Evolutionary conservation across 2,329 filamentous ascomycete genomes (phyloP).

Genomic region (Trichoderma semiorbis): DNA sequence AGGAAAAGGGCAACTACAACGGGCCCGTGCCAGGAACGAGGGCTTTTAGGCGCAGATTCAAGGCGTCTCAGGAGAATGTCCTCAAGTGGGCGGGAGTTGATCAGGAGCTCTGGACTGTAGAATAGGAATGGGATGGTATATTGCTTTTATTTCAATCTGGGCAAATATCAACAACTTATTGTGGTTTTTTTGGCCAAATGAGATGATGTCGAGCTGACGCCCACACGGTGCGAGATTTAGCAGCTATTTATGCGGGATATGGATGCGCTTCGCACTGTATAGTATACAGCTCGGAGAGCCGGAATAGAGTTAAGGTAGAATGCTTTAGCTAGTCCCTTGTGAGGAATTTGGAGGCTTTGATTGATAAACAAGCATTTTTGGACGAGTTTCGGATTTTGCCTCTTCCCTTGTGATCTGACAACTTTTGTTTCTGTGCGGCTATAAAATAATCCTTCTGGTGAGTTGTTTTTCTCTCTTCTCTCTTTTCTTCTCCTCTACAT

Average conservation of each 20-base stretch:
- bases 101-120: not conserved
- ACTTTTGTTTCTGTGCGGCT: not conserved
- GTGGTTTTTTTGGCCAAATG: not conserved
- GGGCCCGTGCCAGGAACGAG: conserved; percentile 1
- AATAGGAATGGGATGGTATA: not conserved
- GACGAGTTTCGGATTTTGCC: not conserved
- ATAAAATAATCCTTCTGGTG: not conserved
- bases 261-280: not conserved
- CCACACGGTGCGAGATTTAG: not conserved
- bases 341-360: not conserved
- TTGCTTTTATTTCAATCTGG: not conserved
- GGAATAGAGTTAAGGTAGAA: not conserved
- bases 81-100: conserved; percentile 12
- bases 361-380: conserved; percentile 2
- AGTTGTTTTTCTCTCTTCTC: not conserved
- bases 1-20: not conserved
- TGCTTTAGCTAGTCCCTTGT: not conserved
- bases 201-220: conserved; percentile 1
- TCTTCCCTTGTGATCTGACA: not conserved
- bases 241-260: not conserved
- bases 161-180: not conserved
- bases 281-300: not conserved
- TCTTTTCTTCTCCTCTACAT: not conserved
- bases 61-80: not conserved
- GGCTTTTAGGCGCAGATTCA: conserved; percentile 8